Evolutionary conservation across 176 grass and related monocot genomes (phyloP).

Genomic region (Stipa capillata): DNA sequence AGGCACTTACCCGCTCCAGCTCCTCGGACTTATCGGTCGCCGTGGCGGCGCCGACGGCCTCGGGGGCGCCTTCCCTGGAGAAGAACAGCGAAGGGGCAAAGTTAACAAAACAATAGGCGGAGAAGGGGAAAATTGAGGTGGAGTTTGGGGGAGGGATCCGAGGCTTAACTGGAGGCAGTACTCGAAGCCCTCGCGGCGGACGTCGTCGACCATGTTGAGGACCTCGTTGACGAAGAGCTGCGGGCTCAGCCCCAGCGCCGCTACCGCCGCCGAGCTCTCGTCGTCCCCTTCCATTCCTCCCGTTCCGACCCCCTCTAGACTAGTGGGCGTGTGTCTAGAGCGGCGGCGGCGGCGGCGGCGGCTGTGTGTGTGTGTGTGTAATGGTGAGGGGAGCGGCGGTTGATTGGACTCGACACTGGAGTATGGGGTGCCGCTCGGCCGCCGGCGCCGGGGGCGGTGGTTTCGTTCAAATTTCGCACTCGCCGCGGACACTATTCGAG

Average conservation of each 20-base stretch:
- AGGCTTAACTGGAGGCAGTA: slow-evolving; percentile 31
- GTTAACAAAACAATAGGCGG: background rate
- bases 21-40: slow-evolving; percentile 15
- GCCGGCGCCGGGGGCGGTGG: background rate
- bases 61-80: slow-evolving; percentile 22
- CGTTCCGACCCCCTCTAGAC: background rate
- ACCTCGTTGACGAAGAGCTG: slow-evolving; percentile 22
- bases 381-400: background rate
- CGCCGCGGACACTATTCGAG: background rate
- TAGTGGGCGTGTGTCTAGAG: background rate
- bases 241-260: slow-evolving; percentile 30
- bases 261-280: slow-evolving; percentile 19
- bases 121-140: background rate
- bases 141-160: background rate
- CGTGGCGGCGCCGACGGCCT: slow-evolving; percentile 1
- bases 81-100: background rate
- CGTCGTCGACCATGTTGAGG: slow-evolving; percentile 14
- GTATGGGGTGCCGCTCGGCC: background rate
- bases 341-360: background rate
- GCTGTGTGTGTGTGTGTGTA: too few relatives aligned
- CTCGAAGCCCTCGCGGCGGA: slow-evolving; percentile 19
- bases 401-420: background rate
- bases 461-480: background rate
- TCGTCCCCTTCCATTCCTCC: background rate
- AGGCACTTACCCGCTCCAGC: slow-evolving; percentile 25